Evolutionary conservation across 352 stramenopile species (phyloP).

Genomic region (Globisporangium takayamanum): DNA sequence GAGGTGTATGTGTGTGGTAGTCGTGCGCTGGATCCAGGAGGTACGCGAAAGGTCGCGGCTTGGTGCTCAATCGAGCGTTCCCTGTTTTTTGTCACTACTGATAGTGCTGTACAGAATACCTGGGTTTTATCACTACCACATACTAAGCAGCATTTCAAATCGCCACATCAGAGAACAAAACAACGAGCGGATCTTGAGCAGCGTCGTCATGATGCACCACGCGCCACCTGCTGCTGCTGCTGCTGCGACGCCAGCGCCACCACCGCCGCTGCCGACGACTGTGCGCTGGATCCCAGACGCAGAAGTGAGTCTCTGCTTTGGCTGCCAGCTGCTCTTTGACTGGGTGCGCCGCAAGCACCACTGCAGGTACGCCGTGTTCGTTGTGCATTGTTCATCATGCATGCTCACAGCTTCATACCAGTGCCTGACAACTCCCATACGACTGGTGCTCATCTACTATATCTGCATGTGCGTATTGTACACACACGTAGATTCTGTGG

Average conservation of each 20-base stretch:
- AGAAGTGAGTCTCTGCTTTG: slow-evolving; percentile 70
- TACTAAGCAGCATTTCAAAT: background rate
- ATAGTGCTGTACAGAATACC: background rate
- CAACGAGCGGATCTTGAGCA: background rate
- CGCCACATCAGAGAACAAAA: background rate
- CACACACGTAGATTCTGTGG: slow-evolving; percentile 45
- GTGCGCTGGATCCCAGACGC: slow-evolving; percentile 81
- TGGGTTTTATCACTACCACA: background rate
- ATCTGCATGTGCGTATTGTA: background rate
- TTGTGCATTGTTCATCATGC: background rate
- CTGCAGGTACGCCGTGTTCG: slow-evolving; percentile 41
- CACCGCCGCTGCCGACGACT: slow-evolving; percentile 33
- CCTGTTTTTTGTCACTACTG: background rate
- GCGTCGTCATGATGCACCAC: slow-evolving; percentile 5
- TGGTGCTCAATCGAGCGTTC: no score
- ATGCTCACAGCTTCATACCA: background rate
- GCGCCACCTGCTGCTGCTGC: background rate
- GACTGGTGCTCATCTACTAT: slow-evolving; percentile 7
- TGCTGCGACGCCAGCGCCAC: background rate
- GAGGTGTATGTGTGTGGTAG: background rate
- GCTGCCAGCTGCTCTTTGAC: slow-evolving; percentile 82
- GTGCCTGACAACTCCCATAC: background rate
- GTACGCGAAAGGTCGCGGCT: background rate
- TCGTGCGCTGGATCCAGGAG: background rate
- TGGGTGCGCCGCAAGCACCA: slow-evolving; percentile 88